Percentiles rank a stretch among this genome's conserved stretches.
Evolutionary conservation across 2,329 filamentous ascomycete species (phyloP).

Genomic region (Botryotinia convoluta): DNA sequence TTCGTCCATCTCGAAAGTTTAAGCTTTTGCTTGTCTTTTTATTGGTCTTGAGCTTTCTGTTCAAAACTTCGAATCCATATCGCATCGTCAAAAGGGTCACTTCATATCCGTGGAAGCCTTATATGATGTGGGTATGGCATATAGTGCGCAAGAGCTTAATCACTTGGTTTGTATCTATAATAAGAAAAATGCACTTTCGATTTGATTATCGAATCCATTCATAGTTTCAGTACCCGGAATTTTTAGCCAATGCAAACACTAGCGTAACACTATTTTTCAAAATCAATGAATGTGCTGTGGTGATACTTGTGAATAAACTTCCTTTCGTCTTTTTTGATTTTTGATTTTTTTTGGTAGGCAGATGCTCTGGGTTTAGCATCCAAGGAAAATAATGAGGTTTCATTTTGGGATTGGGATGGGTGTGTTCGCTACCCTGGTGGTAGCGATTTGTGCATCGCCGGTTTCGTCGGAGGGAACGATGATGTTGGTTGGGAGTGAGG

Average conservation of each 20-base stretch:
- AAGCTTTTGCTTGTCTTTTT: neutral
- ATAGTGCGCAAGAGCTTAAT: neutral
- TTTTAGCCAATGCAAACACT: conserved; percentile 1
- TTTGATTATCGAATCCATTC: neutral
- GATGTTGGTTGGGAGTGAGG: neutral
- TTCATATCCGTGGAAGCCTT: neutral
- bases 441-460: neutral
- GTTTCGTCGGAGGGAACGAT: neutral
- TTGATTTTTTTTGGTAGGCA: conserved; percentile 7
- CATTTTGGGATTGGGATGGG: neutral
- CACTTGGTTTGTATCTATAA: neutral
- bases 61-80: neutral
- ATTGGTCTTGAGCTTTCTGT: neutral
- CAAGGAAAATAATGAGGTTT: conserved; percentile 21
- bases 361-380: conserved; percentile 31
- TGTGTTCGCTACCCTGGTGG: neutral
- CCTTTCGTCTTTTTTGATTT: neutral
- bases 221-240: neutral
- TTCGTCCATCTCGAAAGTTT: neutral
- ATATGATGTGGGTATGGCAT: neutral
- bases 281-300: neutral
- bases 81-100: neutral
- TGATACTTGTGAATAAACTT: neutral
- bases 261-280: neutral
- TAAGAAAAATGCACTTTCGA: neutral